These are phyloP conservation scores for Penicillium thymicola DNA, from an alignment of 2,329 filamentous ascomycete genomes.

Conservation along the genomic window DNA sequence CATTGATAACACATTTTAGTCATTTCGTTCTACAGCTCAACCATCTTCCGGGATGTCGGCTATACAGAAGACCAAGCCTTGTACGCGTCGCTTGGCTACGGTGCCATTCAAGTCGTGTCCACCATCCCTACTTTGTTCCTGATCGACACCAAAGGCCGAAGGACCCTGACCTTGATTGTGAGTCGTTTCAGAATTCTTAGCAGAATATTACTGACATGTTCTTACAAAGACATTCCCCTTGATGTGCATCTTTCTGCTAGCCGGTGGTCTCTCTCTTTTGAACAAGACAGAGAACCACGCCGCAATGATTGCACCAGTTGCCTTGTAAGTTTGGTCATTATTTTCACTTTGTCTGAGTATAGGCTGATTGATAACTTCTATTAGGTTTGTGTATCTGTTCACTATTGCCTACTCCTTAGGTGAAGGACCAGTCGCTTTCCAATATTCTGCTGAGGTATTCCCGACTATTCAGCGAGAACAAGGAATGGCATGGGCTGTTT, in stretches of 20 bases:
- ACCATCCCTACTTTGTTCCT: slow-evolving; percentile 61
- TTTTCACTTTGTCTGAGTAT: no score
- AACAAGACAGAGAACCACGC: slow-evolving; percentile 35
- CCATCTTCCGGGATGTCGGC: slow-evolving; percentile 53
- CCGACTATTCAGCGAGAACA: slow-evolving; percentile 50
- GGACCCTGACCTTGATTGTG: slow-evolving; percentile 44
- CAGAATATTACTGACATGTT: neutral
- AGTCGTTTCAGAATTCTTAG: neutral
- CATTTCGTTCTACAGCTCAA: slow-evolving; percentile 71
- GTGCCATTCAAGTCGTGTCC: slow-evolving; percentile 60
- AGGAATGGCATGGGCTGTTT: slow-evolving; percentile 30
- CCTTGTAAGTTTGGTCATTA: slow-evolving; percentile 10
- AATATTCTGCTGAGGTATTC: slow-evolving; percentile 54
- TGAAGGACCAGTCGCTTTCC: slow-evolving; percentile 54
- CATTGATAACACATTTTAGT: slow-evolving; percentile 37
- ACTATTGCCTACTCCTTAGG: slow-evolving; percentile 60
- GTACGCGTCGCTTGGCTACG: slow-evolving; percentile 61
- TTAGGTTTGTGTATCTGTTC: slow-evolving; percentile 62
- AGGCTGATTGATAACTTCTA: slow-evolving; percentile 43
- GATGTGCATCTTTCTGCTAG: slow-evolving; percentile 62
- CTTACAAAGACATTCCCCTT: slow-evolving; percentile 62
- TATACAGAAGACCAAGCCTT: slow-evolving; percentile 55
- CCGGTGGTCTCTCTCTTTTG: slow-evolving; percentile 56
- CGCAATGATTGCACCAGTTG: slow-evolving; percentile 32
- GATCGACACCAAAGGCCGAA: slow-evolving; percentile 64